Evolutionary conservation across 208 protist species (phyloP).

Genomic region (Trypanosoma cruzi): DNA sequence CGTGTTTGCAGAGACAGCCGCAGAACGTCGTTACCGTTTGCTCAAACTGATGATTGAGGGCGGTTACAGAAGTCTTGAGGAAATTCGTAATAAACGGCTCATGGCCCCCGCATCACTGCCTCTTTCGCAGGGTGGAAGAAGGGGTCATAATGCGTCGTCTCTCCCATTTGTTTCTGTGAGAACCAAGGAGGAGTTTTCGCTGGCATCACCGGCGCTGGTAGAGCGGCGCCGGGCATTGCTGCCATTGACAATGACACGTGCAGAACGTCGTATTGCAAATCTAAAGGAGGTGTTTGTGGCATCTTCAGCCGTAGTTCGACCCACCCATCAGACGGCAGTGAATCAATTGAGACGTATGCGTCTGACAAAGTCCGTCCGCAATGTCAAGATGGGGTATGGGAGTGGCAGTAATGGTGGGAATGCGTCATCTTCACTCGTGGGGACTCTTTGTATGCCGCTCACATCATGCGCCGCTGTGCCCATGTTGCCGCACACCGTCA

Average conservation of each 20-base stretch:
- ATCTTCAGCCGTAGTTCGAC: constrained; percentile 28
- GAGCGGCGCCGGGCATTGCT: constrained; percentile 47
- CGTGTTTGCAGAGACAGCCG: constrained; percentile 28
- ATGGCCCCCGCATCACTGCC: not conserved
- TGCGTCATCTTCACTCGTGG: constrained; percentile 25
- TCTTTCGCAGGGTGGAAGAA: constrained; percentile 1
- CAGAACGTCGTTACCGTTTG: constrained; percentile 26
- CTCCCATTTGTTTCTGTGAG: not conserved
- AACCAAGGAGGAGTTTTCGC: constrained; percentile 23
- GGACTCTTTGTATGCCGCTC: constrained; percentile 73
- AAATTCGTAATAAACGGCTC: constrained; percentile 9
- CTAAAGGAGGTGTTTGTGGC: constrained; percentile 66
- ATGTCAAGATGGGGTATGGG: constrained; percentile 47
- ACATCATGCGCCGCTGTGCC: constrained; percentile 52
- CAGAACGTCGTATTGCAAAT: constrained; percentile 40
- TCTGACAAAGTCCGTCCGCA: constrained; percentile 77
- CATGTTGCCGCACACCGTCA: constrained; percentile 19
- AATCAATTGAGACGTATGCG: constrained; percentile 41
- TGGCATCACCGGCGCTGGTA: constrained; percentile 42
- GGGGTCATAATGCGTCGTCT: not conserved
- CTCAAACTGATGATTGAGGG: constrained; percentile 31
- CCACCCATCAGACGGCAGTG: constrained; percentile 38
- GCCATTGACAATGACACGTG: constrained; percentile 49
- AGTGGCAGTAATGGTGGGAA: not conserved
- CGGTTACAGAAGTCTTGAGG: constrained; percentile 14